Evolutionary conservation across 75 land plant species (phyloP), one percentile per base, ranked within the genome.

Genomic region (Picea sitchensis): DNA sequence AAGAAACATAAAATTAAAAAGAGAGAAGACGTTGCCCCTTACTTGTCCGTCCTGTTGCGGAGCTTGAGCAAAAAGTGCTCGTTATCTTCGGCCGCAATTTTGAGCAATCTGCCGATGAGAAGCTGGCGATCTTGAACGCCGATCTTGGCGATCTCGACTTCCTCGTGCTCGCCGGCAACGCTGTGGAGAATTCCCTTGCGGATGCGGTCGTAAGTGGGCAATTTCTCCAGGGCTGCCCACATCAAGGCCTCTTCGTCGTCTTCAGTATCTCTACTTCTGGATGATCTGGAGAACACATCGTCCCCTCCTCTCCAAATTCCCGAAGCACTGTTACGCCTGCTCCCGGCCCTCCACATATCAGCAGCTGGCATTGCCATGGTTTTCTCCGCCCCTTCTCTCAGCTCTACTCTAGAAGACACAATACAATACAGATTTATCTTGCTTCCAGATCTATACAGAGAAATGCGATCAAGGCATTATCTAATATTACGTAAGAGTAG

Each of bases 151-250:
- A 94, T 92, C 51, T 94, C 96, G 13, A 94, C 93, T 69, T 90
- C 89, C 72, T 79, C 76, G 75, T 89, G 91, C n/a, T 83, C 83
- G 56, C 56, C 56, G 0, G 11, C 2, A 51, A 51, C 56, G 12
- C 56, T 51, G 64, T 77, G 41, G 17, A 81, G 64, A 76, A 81
- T 81, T 12, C 64, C 64, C 23, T 62, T 62, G 64, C 64, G 64
- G 64, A 62, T 3, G 0, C 64, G 64, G 20, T 3, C 61, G 13
- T 54, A 57, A 6, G 73, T 83, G 41, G 99, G 99, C 20, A 95
- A 88, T 88, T 88, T 87, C 90, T 96, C 94, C 54, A 96, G 82
- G 18, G 99, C 99, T 15, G 92, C 94, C 94, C 95, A 93, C 30
- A 58, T 82, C 47, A 92, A 84, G 30, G 89, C 87, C 83, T 90